Evolutionary conservation across 2,329 filamentous ascomycete genomes (phyloP).

Genomic region (Spiromastix sp.): DNA sequence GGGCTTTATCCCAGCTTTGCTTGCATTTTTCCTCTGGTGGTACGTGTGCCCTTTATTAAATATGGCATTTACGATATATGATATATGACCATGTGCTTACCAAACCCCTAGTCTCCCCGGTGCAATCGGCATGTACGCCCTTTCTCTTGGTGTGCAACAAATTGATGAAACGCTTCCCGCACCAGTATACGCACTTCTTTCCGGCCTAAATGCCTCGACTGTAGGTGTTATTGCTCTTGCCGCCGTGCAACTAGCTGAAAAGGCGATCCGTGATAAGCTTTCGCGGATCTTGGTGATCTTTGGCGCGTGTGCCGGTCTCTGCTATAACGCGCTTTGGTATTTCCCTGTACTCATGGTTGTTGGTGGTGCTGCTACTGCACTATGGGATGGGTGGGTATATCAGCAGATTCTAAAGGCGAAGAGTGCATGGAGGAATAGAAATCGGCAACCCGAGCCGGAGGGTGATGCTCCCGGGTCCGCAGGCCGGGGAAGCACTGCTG

Average conservation of each 20-base stretch:
- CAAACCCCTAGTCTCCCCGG: constrained; percentile 59
- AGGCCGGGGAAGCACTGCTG: too few relatives aligned
- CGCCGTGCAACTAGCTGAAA: constrained; percentile 56
- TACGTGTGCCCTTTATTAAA: constrained; percentile 18
- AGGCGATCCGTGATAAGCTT: constrained; percentile 55
- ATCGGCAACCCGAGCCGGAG: constrained; percentile 10
- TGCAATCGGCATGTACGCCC: constrained; percentile 58
- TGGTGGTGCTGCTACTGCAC: constrained; percentile 42
- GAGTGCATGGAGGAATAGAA: constrained; percentile 8
- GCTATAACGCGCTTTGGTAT: constrained; percentile 67
- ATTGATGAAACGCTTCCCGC: constrained; percentile 50
- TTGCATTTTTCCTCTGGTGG: constrained; percentile 57
- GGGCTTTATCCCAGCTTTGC: constrained; percentile 47
- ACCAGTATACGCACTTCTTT: constrained; percentile 58
- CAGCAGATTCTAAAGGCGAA: constrained; percentile 32
- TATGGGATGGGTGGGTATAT: constrained; percentile 48
- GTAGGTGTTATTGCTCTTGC: constrained; percentile 64
- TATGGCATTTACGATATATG: constrained; percentile 1
- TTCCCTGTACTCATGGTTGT: constrained; percentile 55
- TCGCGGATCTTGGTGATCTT: constrained; percentile 55
- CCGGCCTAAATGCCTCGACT: constrained; percentile 60
- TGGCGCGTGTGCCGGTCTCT: constrained; percentile 52
- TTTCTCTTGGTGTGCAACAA: constrained; percentile 54
- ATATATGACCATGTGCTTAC: too few relatives aligned
- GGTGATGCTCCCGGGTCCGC: too few relatives aligned